A percentile compares a stretch with the other conserved stretches of the same genome.
Evolutionary conservation across 345 rosid species (phyloP).

Genomic region (Brassica carinata): DNA sequence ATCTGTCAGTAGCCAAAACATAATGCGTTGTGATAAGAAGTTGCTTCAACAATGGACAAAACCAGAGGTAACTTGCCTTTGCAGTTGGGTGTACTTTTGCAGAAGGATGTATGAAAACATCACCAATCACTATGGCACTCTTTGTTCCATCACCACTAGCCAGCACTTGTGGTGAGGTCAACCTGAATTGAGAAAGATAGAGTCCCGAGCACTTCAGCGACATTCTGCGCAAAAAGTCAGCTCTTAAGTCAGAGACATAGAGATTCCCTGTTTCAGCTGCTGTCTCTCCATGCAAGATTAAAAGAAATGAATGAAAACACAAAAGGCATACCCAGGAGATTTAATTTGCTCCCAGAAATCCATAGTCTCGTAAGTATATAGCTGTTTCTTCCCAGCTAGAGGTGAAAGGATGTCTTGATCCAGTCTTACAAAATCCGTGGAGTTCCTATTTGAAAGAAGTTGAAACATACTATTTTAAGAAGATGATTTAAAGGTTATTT

Average conservation of each 20-base stretch:
- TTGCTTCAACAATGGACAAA: slow-evolving; percentile 8
- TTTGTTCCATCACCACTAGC: slow-evolving; percentile 80
- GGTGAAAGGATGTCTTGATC: slow-evolving; percentile 96
- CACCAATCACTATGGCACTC: slow-evolving; percentile 68
- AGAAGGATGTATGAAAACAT: slow-evolving; percentile 91
- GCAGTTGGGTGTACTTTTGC: slow-evolving; percentile 97
- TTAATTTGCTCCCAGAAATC: slow-evolving; percentile 98
- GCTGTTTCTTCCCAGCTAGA: slow-evolving; percentile 90
- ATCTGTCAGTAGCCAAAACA: slow-evolving; percentile 50
- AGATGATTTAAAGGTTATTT: slow-evolving; percentile 1
- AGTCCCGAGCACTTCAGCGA: slow-evolving; percentile 82
- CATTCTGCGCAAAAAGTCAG: slow-evolving; percentile 58
- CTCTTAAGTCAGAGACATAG: slow-evolving; percentile 8
- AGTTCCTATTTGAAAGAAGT: slow-evolving; percentile 52
- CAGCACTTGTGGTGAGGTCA: slow-evolving; percentile 70
- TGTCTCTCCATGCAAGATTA: not conserved
- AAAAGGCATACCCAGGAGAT: slow-evolving; percentile 78
- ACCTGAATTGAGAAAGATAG: slow-evolving; percentile 76
- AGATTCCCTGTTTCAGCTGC: slow-evolving; percentile 16
- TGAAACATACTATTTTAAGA: slow-evolving; percentile 14
- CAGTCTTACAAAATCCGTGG: slow-evolving; percentile 75
- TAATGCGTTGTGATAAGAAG: not conserved
- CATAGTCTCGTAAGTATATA: slow-evolving; percentile 79
- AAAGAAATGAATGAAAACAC: slow-evolving; percentile 3
- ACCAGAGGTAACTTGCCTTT: slow-evolving; percentile 52